Evolutionary conservation across 306 rosid genomes (phyloP).

Genomic region (Rosa lucieae): DNA sequence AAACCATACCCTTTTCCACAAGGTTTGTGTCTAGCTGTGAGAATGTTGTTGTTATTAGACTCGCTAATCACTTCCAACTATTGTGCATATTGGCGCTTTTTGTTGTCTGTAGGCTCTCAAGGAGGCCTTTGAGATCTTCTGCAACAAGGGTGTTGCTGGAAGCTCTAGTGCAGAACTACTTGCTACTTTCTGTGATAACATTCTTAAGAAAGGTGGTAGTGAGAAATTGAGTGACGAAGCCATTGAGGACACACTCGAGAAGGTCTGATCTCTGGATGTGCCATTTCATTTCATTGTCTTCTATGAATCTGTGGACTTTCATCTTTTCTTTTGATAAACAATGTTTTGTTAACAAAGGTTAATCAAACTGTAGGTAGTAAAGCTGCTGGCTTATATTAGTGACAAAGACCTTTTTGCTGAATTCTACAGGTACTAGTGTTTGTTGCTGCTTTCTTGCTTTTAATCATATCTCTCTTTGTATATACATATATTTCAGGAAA

Average conservation of each 20-base stretch:
- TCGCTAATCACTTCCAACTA: background rate
- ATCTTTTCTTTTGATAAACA: background rate
- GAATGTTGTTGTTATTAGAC: slow-evolving; percentile 8
- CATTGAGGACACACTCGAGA: slow-evolving; percentile 75
- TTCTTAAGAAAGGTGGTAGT: slow-evolving; percentile 59
- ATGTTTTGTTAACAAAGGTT: background rate
- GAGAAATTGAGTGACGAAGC: slow-evolving; percentile 59
- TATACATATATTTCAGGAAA: background rate
- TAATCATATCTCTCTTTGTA: background rate
- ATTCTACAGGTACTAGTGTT: slow-evolving; percentile 38
- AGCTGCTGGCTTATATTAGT: slow-evolving; percentile 57
- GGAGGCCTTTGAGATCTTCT: slow-evolving; percentile 58
- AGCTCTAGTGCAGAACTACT: slow-evolving; percentile 55
- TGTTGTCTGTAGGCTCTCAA: slow-evolving; percentile 37
- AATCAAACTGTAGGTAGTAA: slow-evolving; percentile 41
- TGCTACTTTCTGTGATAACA: slow-evolving; percentile 53
- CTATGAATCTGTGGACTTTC: background rate
- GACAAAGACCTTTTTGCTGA: slow-evolving; percentile 56
- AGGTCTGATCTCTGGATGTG: slow-evolving; percentile 48
- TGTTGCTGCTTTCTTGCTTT: background rate
- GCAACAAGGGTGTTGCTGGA: slow-evolving; percentile 60
- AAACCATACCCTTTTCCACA: slow-evolving; percentile 68
- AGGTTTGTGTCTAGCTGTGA: slow-evolving; percentile 34
- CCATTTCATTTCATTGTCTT: slow-evolving; percentile 9
- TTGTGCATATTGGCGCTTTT: slow-evolving; percentile 15